Evolutionary conservation across 2,329 filamentous ascomycete species (phyloP).

Genomic region (Camillea tinctor): DNA sequence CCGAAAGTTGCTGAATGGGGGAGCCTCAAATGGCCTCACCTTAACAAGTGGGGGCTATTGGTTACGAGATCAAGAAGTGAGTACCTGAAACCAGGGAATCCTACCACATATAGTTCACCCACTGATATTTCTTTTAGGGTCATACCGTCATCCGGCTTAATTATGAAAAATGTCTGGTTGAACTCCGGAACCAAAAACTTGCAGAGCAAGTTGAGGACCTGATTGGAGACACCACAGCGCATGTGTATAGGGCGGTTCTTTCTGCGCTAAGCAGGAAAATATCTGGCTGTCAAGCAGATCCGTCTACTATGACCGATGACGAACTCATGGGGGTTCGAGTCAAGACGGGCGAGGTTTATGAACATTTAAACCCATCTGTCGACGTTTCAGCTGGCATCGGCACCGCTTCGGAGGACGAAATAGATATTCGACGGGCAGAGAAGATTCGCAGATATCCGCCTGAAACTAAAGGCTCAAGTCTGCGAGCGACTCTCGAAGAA

Average conservation of each 20-base stretch:
- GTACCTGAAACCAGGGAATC: slow-evolving; percentile 25
- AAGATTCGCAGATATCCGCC: slow-evolving; percentile 43
- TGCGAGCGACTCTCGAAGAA: slow-evolving; percentile 24
- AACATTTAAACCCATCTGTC: slow-evolving; percentile 50
- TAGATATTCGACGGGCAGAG: slow-evolving; percentile 46
- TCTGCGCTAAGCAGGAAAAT: slow-evolving; percentile 67
- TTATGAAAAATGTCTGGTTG: slow-evolving; percentile 79
- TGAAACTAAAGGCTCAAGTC: slow-evolving; percentile 23
- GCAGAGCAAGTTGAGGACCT: slow-evolving; percentile 68
- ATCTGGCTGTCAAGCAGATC: slow-evolving; percentile 63
- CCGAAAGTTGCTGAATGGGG: slow-evolving; percentile 53
- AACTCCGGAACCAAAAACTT: slow-evolving; percentile 76
- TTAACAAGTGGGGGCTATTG: slow-evolving; percentile 43
- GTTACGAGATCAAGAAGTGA: slow-evolving; percentile 47
- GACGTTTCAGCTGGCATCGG: slow-evolving; percentile 59
- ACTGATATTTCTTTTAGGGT: slow-evolving; percentile 49
- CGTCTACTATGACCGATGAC: slow-evolving; percentile 45
- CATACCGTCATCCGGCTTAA: slow-evolving; percentile 77
- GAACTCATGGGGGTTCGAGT: slow-evolving; percentile 39
- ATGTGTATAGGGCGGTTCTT: slow-evolving; percentile 75
- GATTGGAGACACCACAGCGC: slow-evolving; percentile 71
- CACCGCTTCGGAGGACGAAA: slow-evolving; percentile 42
- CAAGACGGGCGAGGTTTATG: slow-evolving; percentile 57
- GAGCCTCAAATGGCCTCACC: slow-evolving; percentile 36
- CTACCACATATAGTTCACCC: slow-evolving; percentile 2